phyloP scores from a whole-genome alignment of 352 stramenopile genomes.

The Phytopythium oedochilum region DNA sequence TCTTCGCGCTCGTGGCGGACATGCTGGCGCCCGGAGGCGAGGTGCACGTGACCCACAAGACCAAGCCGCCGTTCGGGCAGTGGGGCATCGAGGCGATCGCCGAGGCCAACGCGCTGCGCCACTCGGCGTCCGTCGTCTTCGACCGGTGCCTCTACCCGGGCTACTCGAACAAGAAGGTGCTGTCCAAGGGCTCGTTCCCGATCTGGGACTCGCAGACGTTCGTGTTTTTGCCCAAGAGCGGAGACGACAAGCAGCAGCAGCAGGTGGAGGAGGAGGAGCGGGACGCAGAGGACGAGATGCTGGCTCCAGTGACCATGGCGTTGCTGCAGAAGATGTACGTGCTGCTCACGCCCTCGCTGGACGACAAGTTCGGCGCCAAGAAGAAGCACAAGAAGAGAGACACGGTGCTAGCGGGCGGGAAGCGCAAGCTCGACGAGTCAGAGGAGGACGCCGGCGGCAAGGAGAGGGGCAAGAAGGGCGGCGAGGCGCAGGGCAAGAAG shows the following conservation, averaged over 20 bases:
- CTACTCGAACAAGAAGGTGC: slow-evolving; percentile 95
- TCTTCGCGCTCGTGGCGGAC: slow-evolving; percentile 69
- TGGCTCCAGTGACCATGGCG: slow-evolving; percentile 49
- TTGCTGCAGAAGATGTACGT: slow-evolving; percentile 65
- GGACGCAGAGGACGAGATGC: background rate
- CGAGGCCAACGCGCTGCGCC: slow-evolving; percentile 31
- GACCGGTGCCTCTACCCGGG: slow-evolving; percentile 90
- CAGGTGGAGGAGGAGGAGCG: slow-evolving; percentile 9
- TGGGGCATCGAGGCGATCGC: slow-evolving; percentile 82
- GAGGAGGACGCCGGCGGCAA: background rate
- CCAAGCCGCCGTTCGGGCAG: slow-evolving; percentile 88
- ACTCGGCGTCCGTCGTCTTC: slow-evolving; percentile 87
- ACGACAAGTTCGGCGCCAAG: slow-evolving; percentile 46
- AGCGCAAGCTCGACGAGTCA: slow-evolving; percentile 13
- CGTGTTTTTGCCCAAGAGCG: slow-evolving; percentile 72
- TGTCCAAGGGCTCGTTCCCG: slow-evolving; percentile 94
- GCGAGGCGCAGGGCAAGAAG: slow-evolving; percentile 4
- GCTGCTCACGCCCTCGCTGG: slow-evolving; percentile 52
- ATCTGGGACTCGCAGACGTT: slow-evolving; percentile 96
- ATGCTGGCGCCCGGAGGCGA: slow-evolving; percentile 69
- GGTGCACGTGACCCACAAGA: slow-evolving; percentile 96
- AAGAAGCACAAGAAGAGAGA: slow-evolving; percentile 39
- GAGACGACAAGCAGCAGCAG: slow-evolving; percentile 4
- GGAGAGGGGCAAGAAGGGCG: slow-evolving; percentile 2
- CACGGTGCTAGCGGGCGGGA: slow-evolving; percentile 11